Conservation (phyloP, 2,329 filamentous ascomycete genomes). For the Blastomyces percursus region DNA sequence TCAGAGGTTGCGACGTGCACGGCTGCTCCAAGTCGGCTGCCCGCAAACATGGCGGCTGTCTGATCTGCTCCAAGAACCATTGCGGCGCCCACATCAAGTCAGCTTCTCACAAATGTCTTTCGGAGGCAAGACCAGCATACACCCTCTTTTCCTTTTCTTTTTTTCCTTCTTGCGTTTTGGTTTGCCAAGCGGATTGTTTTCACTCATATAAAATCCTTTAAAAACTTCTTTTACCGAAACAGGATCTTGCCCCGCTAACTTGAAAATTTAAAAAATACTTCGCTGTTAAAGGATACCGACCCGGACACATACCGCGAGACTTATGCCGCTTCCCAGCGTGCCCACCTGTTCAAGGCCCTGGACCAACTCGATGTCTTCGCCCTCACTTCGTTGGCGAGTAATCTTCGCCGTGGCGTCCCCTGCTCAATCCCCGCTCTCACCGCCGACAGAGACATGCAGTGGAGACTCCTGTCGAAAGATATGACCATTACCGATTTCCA, state of each 20-base stretch:
- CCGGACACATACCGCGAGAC: background rate
- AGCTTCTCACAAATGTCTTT: conserved; percentile 7
- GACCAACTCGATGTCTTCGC: background rate
- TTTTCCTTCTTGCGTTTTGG: background rate
- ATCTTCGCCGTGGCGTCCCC: conserved; percentile 1
- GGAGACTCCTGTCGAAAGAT: background rate
- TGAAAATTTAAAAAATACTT: background rate
- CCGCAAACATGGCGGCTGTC: conserved; percentile 5
- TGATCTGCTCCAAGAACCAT: conserved; percentile 3
- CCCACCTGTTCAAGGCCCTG: background rate
- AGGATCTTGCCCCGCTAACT: conserved; percentile 1
- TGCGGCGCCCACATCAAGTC: conserved; percentile 5
- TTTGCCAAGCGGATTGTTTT: too few relatives aligned
- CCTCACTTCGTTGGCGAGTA: conserved; percentile 2
- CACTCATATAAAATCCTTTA: too few relatives aligned
- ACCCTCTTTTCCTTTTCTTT: background rate
- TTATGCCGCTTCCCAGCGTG: background rate
- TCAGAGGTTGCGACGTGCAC: conserved; percentile 2
- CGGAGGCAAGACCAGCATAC: conserved; percentile 1
- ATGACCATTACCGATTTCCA: background rate
- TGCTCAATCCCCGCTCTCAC: conserved; percentile 3
- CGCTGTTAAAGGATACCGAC: conserved; percentile 1
- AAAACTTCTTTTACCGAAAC: background rate
- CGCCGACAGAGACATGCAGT: background rate
- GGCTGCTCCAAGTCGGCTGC: conserved; percentile 5